Conservation (phyloP, 768 basidiomycete species). For the Psilocybe subaeruginosa region DNA sequence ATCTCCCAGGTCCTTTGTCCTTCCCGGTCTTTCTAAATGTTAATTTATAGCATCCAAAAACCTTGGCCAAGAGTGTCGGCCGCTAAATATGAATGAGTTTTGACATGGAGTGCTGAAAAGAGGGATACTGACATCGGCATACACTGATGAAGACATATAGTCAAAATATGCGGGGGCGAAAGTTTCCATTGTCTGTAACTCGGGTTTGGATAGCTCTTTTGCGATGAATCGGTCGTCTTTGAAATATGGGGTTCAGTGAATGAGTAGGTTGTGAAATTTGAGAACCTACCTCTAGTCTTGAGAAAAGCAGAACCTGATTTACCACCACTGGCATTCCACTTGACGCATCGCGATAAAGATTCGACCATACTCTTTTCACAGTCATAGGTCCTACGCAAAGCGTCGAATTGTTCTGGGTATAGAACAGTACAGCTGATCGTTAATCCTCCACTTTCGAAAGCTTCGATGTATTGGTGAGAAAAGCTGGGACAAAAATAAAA, state of each 20-base stretch:
- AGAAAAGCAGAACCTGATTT: slow-evolving; percentile 97
- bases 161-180: slow-evolving; percentile 98
- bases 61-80: slow-evolving; percentile 93
- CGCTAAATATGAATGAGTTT: slow-evolving; percentile 51
- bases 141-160: slow-evolving; percentile 95
- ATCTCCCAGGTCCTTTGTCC: slow-evolving; percentile 64
- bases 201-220: slow-evolving; percentile 90
- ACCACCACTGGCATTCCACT: slow-evolving; percentile 95
- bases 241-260: not conserved
- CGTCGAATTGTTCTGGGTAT: slow-evolving; percentile 97
- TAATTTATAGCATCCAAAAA: slow-evolving; percentile 96
- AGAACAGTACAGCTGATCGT: slow-evolving; percentile 94
- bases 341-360: slow-evolving; percentile 90
- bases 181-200: slow-evolving; percentile 93
- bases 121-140: slow-evolving; percentile 65
- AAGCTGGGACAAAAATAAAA: not conserved
- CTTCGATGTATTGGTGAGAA: slow-evolving; percentile 37
- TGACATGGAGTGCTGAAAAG: not conserved
- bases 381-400: slow-evolving; percentile 87
- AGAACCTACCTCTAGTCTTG: slow-evolving; percentile 80
- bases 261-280: slow-evolving; percentile 1
- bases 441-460: slow-evolving; percentile 87
- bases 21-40: slow-evolving; percentile 83
- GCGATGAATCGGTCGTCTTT: slow-evolving; percentile 98
- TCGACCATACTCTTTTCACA: slow-evolving; percentile 95